phyloP scores from a whole-genome alignment of 371 early-diverging fungal species.

The Entomophthora muscae region DNA sequence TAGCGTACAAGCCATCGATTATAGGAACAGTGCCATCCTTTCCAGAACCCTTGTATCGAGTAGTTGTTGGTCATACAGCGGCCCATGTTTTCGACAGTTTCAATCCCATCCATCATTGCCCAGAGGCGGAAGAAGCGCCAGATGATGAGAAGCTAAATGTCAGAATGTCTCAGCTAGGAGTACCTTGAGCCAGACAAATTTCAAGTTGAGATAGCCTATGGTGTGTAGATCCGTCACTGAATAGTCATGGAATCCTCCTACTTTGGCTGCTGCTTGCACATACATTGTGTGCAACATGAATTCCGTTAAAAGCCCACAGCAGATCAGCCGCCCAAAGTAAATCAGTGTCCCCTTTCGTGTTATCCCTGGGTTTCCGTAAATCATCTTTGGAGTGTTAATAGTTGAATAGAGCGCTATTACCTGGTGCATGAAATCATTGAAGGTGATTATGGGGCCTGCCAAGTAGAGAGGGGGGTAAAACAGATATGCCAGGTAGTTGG shows the following conservation, averaged over 20 bases:
- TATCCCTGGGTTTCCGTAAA: slow-evolving; percentile 24
- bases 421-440: slow-evolving; percentile 77
- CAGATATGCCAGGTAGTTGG: slow-evolving; percentile 57
- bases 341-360: slow-evolving; percentile 15
- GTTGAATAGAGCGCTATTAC: slow-evolving; percentile 18
- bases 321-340: slow-evolving; percentile 30
- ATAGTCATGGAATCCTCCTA: slow-evolving; percentile 54
- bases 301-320: slow-evolving; percentile 55
- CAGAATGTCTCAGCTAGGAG: background rate
- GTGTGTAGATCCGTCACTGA: slow-evolving; percentile 53
- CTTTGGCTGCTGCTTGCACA: slow-evolving; percentile 69
- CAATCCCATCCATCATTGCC: slow-evolving; percentile 73
- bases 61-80: slow-evolving; percentile 88
- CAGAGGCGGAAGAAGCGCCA: slow-evolving; percentile 90
- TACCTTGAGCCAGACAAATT: slow-evolving; percentile 80
- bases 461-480: slow-evolving; percentile 80
- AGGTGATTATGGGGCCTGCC: slow-evolving; percentile 90
- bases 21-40: slow-evolving; percentile 79
- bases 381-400: slow-evolving; percentile 18
- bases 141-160: slow-evolving; percentile 21
- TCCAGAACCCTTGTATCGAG: slow-evolving; percentile 77
- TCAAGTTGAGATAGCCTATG: slow-evolving; percentile 66
- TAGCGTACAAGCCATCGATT: slow-evolving; percentile 85
- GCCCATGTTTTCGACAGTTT: slow-evolving; percentile 78
- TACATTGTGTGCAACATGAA: slow-evolving; percentile 57